Percentiles rank a stretch among this genome's conserved stretches.
Evolutionary conservation across 352 stramenopile genomes (phyloP).

Genomic region (Phytophthora brassicae): DNA sequence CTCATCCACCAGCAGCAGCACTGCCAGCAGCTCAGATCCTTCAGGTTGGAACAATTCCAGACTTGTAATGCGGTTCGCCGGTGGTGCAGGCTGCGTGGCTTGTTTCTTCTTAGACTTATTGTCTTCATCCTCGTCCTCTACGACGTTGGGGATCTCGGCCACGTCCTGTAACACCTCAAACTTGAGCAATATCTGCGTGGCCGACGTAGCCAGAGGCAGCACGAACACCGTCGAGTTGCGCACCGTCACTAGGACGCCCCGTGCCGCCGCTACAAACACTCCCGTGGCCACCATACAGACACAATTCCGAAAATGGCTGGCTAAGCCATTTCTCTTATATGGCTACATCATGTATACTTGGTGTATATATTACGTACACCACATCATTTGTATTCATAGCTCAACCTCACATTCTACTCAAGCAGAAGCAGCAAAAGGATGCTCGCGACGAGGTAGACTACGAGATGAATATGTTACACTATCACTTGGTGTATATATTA

Average conservation of each 20-base stretch:
- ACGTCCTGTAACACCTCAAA: conserved; percentile 48
- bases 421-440: no score
- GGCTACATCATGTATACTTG: conserved; percentile 17
- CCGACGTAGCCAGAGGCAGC: conserved; percentile 24
- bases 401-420: conserved; percentile 22
- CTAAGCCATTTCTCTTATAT: no score
- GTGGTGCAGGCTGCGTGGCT: conserved; percentile 18
- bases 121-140: conserved; percentile 21
- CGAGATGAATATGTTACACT: no score
- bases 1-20: conserved; percentile 71
- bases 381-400: conserved; percentile 23
- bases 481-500: neutral
- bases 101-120: conserved; percentile 34
- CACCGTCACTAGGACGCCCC: conserved; percentile 47
- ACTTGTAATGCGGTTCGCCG: conserved; percentile 48
- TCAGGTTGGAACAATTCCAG: conserved; percentile 40
- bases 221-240: conserved; percentile 67
- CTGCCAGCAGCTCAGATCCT: conserved; percentile 22
- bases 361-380: neutral
- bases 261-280: conserved; percentile 47
- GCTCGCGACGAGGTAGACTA: conserved; percentile 30
- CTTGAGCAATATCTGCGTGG: conserved; percentile 27
- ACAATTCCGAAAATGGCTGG: conserved; percentile 27
- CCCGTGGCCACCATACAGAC: conserved; percentile 47
- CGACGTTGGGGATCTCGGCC: conserved; percentile 17